These are phyloP conservation scores for Starmerella riodocensis DNA, from an alignment of 805 yeast genomes.

Conservation along the genomic window DNA sequence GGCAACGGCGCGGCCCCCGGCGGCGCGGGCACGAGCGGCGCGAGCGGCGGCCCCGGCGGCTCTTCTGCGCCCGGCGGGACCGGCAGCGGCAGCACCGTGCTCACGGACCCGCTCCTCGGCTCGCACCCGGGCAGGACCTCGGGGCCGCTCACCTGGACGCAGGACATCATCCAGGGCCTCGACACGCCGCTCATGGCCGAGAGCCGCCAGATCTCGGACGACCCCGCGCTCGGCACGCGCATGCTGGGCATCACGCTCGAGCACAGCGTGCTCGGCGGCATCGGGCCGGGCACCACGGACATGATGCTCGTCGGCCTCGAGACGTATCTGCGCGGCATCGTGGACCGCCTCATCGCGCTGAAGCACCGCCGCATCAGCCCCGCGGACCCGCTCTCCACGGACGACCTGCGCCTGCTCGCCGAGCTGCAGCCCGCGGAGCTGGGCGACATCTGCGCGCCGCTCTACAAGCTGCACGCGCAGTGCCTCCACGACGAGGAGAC, in stretches of 20 bases:
- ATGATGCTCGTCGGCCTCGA: conserved; percentile 71
- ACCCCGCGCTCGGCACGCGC: conserved; percentile 48
- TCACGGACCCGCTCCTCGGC: conserved; percentile 13
- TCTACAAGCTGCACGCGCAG: conserved; percentile 26
- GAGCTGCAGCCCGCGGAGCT: conserved; percentile 27
- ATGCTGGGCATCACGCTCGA: conserved; percentile 79
- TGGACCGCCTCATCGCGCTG: conserved; percentile 48
- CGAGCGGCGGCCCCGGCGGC: neutral
- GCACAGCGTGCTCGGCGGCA: conserved; percentile 70
- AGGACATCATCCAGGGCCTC: conserved; percentile 76
- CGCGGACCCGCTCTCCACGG: conserved; percentile 24
- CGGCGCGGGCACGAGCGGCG: neutral
- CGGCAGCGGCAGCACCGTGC: neutral
- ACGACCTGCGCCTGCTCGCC: conserved; percentile 27
- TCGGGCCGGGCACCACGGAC: conserved; percentile 70
- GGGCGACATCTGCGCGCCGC: conserved; percentile 28
- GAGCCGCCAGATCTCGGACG: conserved; percentile 69
- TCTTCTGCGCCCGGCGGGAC: neutral
- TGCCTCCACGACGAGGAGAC: conserved; percentile 28
- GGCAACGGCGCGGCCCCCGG: conserved; percentile 1
- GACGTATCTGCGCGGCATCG: conserved; percentile 49
- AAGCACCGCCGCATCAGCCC: conserved; percentile 25
- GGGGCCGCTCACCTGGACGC: conserved; percentile 56
- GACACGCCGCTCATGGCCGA: conserved; percentile 72
- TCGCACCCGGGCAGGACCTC: conserved; percentile 24